Base-by-base conservation (phyloP, 2,329 filamentous ascomycete genomes). In the Sarocladium strictum region DNA sequence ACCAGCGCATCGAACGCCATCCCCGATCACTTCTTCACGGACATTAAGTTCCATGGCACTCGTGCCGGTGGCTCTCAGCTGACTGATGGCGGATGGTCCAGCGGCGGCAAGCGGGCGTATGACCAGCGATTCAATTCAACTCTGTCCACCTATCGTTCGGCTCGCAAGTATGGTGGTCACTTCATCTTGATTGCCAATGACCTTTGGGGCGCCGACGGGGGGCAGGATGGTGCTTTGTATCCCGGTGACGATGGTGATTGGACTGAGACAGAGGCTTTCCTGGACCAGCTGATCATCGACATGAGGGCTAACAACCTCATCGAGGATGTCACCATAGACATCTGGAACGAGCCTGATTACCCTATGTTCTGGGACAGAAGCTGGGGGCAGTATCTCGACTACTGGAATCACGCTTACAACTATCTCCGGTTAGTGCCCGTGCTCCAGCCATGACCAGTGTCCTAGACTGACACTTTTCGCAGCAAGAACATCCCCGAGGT, bases 321-420 rank as follows among this genome's bases (percentile, higher is more conserved):
- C 24, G 40, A 33, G 12, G 56, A 51, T 2, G 52, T 58, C 4
- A 53, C 41, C 14, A 54, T 58, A 24, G 56, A 58, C 37, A 54
- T 58, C 14, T 58, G 56, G 56, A 58, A 58, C 19, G 56, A 58
- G 38, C 56, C 56, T 17, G 54, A 58, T 37, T 47, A 52, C 9
- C 27, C 27, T 14, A 32, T 17, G 12, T 58, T 58, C 32, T 58
- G 56, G 56, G 53, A 53, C 14, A 26, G 50, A 15, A 49, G 52
- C 19, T 41, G 53, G 52, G 52, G 54, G 1, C 56, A 58, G 51
- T 58, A 56, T 21, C 52, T 58, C 12, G 33, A 49, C 17, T 51
- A 52, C 29, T 58, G 55, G 53, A 50, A 41, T 12, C 53, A 55
- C 14, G 55, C 55, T 12, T 56, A 55, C 24, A 32, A 47, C 26